A percentile compares a stretch with the other conserved stretches of the same genome.
These are phyloP conservation scores for Camellia japonica DNA, from an alignment of 148 eudicot species.

Conservation along the genomic window DNA sequence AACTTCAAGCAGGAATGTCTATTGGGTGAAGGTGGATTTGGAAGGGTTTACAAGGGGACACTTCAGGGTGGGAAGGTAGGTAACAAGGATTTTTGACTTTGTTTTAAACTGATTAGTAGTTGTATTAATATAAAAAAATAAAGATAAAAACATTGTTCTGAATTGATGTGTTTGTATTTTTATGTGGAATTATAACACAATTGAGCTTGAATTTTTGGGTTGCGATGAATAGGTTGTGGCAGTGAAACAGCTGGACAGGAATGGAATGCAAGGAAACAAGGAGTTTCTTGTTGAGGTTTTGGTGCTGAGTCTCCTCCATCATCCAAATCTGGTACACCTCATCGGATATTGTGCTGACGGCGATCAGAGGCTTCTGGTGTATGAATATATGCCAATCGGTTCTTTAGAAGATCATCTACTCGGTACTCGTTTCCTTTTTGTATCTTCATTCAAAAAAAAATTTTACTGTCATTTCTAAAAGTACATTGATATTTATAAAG, in stretches of 20 bases:
- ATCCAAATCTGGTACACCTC: constrained; percentile 60
- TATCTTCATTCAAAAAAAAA: too few relatives aligned
- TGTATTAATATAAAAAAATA: too few relatives aligned
- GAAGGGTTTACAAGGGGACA: constrained; percentile 65
- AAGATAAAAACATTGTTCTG: background rate
- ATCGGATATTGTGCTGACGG: constrained; percentile 93
- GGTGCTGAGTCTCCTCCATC: constrained; percentile 57
- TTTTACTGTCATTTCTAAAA: too few relatives aligned
- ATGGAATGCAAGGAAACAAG: constrained; percentile 67
- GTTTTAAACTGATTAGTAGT: too few relatives aligned
- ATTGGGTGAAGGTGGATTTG: constrained; percentile 76
- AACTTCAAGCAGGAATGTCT: constrained; percentile 78
- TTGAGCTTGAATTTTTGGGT: constrained; percentile 4
- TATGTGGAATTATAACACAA: background rate
- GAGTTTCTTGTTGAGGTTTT: constrained; percentile 65
- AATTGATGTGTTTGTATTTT: background rate
- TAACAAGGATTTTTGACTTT: constrained; percentile 6
- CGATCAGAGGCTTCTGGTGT: constrained; percentile 87
- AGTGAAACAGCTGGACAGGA: constrained; percentile 81
- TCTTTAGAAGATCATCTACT: constrained; percentile 61
- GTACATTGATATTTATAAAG: background rate
- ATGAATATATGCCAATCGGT: constrained; percentile 71
- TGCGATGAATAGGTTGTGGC: constrained; percentile 53
- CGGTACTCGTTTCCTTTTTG: constrained; percentile 38
- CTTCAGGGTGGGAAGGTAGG: constrained; percentile 53